Base-by-base conservation (phyloP, 2,329 filamentous ascomycete genomes). In the Zymoseptoria brevis region DNA sequence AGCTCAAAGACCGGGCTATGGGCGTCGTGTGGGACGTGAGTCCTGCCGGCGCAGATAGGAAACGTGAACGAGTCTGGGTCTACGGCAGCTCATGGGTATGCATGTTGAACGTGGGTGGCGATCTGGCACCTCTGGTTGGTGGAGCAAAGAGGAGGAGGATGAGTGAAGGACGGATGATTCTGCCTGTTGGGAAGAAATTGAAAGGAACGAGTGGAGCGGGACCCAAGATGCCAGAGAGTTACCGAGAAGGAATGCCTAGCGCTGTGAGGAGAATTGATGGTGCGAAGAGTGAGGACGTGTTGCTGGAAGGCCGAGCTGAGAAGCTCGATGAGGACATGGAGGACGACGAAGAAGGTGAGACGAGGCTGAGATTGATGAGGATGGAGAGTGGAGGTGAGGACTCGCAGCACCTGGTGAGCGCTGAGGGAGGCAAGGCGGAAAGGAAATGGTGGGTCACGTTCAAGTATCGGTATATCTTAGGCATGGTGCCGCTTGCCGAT, bases 401-500 rank as follows among this genome's bases (percentile, higher is more conserved):
- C 11, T 19, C 49, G 19, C 53, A 58, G 41, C 30, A 56, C 29
- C n/a, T 29, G 8, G n/a, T 24, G 22, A 52, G 22, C 6, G 59
- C 66, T 67, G 60, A 66, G 45, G 52, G 52, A 26, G 52, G 26
- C 4, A 50, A 50, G 49, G 51, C 58, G 60, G 55, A 66, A 57
- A 68, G 72, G 55, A 67, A 66, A 6, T 83, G 79, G 76, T 97
- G 91, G 90, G 84, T 87, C 71, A 96, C 92, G 4, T 91, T 88
- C 80, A 95, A 96, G 75, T 99, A 97, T 75, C 83, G 92, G 60
- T 89, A 92, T n/a, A 91, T 99, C 67, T 79, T 99, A 62, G 94
- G 92, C 4, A 81, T 87, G 51, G 80, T 85, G 19, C 80, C 83
- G 19, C 74, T 87, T 30, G 78, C 76, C 21, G 67, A 70, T 49